A percentile compares a stretch with the other conserved stretches of the same genome.
These are phyloP conservation scores for Vanrija sp. DNA, from an alignment of 1,284 basidiomycete genomes.

Conservation along the genomic window DNA sequence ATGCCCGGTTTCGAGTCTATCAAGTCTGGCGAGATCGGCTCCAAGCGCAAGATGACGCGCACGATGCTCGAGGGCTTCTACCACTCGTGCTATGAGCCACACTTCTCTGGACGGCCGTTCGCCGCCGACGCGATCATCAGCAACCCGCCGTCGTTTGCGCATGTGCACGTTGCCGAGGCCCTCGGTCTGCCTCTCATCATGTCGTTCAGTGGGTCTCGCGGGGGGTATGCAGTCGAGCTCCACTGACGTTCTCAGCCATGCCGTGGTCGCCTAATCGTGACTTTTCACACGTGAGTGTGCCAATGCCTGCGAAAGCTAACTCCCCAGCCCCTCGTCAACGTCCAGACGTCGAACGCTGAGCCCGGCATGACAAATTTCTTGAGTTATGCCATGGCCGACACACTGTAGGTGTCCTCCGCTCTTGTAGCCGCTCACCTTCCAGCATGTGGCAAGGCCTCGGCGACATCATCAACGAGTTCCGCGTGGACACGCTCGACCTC, in stretches of 20 bases:
- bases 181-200: slow-evolving; percentile 59
- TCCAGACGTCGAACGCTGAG: slow-evolving; percentile 51
- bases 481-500: slow-evolving; percentile 55
- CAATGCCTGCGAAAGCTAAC: slow-evolving; percentile 32
- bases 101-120: slow-evolving; percentile 43
- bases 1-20: slow-evolving; percentile 36
- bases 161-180: slow-evolving; percentile 63
- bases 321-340: slow-evolving; percentile 61
- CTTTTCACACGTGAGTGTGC: too few species aligned
- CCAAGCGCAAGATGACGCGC: slow-evolving; percentile 42
- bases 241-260: slow-evolving; percentile 49
- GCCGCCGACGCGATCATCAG: slow-evolving; percentile 63
- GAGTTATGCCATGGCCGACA: slow-evolving; percentile 58
- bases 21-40: slow-evolving; percentile 36
- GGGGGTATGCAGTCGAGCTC: slow-evolving; percentile 36
- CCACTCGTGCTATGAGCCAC: slow-evolving; percentile 54
- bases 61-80: slow-evolving; percentile 61
- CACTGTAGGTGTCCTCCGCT: slow-evolving; percentile 31
- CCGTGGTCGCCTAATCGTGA: slow-evolving; percentile 58
- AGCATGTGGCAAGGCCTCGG: slow-evolving; percentile 52
- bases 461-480: slow-evolving; percentile 60
- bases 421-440: background rate
- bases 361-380: slow-evolving; percentile 56
- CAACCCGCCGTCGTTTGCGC: slow-evolving; percentile 63
- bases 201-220: slow-evolving; percentile 52